Evolutionary conservation across 2,329 filamentous ascomycete genomes (phyloP).

Genomic region (Pseudogymnoascus sp.): DNA sequence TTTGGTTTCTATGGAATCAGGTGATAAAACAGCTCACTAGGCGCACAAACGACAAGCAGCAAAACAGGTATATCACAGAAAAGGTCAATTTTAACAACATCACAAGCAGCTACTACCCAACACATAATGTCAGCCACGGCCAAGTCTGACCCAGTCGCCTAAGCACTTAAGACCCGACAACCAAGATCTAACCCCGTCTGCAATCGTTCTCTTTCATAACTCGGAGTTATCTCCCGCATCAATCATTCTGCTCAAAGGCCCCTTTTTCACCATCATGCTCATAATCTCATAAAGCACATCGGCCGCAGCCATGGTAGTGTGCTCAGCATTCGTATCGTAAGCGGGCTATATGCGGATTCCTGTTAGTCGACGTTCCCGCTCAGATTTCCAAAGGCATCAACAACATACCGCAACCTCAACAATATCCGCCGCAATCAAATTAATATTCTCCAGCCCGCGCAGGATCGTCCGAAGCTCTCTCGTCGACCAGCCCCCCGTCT

Average conservation of each 20-base stretch:
- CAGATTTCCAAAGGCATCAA: constrained; percentile 27
- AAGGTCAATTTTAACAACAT: too few species aligned
- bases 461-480: constrained; percentile 67
- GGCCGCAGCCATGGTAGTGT: constrained; percentile 68
- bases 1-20: not conserved
- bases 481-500: constrained; percentile 71
- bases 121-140: not conserved
- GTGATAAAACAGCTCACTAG: too few species aligned
- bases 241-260: constrained; percentile 53
- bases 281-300: constrained; percentile 71
- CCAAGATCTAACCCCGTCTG: not conserved
- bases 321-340: constrained; percentile 66
- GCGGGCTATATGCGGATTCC: constrained; percentile 39
- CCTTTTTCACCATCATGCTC: constrained; percentile 76
- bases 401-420: constrained; percentile 56
- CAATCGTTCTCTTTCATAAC: not conserved
- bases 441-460: constrained; percentile 61
- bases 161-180: not conserved
- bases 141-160: not conserved
- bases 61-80: too few species aligned
- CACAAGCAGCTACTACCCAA: too few species aligned
- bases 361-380: not conserved
- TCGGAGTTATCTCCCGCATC: constrained; percentile 16
- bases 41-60: too few species aligned
- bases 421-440: constrained; percentile 64